Evolutionary conservation across 2,329 filamentous ascomycete species (phyloP).

Genomic region (Sporothrix brunneoviolacea): DNA sequence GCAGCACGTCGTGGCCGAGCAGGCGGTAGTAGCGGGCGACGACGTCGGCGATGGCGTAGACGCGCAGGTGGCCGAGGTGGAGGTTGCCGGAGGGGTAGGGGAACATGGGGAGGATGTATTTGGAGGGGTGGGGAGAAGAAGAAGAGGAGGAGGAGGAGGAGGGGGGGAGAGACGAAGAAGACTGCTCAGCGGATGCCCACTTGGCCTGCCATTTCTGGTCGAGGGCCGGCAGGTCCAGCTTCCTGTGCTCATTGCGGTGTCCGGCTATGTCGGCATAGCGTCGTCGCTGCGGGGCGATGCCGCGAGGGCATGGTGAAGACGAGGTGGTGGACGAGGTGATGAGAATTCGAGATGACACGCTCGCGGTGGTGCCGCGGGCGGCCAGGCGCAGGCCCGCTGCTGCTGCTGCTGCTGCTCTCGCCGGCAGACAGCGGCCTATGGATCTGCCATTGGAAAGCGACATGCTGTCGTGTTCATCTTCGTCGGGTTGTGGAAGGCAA

Average conservation of each 20-base stretch:
- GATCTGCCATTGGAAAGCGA: conserved; percentile 21
- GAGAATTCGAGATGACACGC: neutral
- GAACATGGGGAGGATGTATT: conserved; percentile 85
- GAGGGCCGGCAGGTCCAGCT: conserved; percentile 41
- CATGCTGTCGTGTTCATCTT: neutral
- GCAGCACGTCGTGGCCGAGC: conserved; percentile 66
- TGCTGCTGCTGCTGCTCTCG: neutral
- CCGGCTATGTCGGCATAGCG: conserved; percentile 27
- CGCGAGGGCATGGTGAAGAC: neutral
- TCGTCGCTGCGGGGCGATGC: conserved; percentile 9
- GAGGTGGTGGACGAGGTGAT: neutral
- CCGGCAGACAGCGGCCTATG: conserved; percentile 23
- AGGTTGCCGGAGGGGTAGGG: conserved; percentile 84
- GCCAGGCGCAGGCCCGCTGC: neutral
- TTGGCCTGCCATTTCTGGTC: conserved; percentile 46
- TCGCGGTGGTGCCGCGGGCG: neutral
- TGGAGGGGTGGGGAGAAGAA: conserved; percentile 24
- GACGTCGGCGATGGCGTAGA: conserved; percentile 87
- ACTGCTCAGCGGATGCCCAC: conserved; percentile 31
- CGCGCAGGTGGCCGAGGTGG: conserved; percentile 79
- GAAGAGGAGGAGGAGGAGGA: neutral
- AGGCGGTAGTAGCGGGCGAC: conserved; percentile 69
- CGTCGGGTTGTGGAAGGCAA: neutral
- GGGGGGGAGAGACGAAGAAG: conserved; percentile 10
- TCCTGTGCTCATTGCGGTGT: conserved; percentile 11